Evolutionary conservation across 345 rosid genomes (phyloP).

Genomic region (Hypericum perforatum): DNA sequence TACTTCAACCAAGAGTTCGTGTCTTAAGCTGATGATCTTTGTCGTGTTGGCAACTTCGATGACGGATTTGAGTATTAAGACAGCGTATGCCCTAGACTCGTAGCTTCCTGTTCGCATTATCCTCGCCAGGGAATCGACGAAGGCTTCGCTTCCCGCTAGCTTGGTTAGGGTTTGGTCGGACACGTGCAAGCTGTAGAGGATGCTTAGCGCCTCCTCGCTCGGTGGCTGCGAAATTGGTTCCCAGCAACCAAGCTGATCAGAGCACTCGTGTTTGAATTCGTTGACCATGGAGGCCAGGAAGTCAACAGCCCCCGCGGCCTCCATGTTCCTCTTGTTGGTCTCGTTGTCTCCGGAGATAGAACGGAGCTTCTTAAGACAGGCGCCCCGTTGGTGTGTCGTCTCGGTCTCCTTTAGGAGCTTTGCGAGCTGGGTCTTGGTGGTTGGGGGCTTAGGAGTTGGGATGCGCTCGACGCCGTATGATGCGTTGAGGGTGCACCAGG

Average conservation of each 20-base stretch:
- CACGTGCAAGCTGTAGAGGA: slow-evolving; percentile 27
- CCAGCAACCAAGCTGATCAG: neutral
- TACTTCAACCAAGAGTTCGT: too few relatives aligned
- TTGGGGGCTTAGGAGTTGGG: slow-evolving; percentile 36
- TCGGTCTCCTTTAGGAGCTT: slow-evolving; percentile 33
- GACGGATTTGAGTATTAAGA: too few relatives aligned
- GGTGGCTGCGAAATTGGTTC: slow-evolving; percentile 9
- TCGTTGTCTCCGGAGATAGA: slow-evolving; percentile 32
- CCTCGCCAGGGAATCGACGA: slow-evolving; percentile 15
- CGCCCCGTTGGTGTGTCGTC: slow-evolving; percentile 16
- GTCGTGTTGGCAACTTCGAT: too few relatives aligned
- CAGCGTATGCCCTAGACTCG: too few relatives aligned
- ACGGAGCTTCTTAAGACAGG: slow-evolving; percentile 28
- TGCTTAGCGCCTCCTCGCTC: slow-evolving; percentile 33
- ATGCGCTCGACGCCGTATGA: slow-evolving; percentile 37
- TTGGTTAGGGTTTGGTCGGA: slow-evolving; percentile 21
- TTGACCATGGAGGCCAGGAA: slow-evolving; percentile 31
- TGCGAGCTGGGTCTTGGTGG: slow-evolving; percentile 20
- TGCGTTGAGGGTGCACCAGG: slow-evolving; percentile 71
- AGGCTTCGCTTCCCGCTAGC: slow-evolving; percentile 9
- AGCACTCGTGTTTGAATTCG: neutral
- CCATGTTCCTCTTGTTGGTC: slow-evolving; percentile 25
- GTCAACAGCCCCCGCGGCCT: slow-evolving; percentile 27
- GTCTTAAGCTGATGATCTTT: too few relatives aligned
- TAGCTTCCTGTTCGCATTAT: too few relatives aligned